Evolutionary conservation across 2,329 filamentous ascomycete species (phyloP), one percentile per base, ranked within the genome.

Genomic region (Polychaeton citri): DNA sequence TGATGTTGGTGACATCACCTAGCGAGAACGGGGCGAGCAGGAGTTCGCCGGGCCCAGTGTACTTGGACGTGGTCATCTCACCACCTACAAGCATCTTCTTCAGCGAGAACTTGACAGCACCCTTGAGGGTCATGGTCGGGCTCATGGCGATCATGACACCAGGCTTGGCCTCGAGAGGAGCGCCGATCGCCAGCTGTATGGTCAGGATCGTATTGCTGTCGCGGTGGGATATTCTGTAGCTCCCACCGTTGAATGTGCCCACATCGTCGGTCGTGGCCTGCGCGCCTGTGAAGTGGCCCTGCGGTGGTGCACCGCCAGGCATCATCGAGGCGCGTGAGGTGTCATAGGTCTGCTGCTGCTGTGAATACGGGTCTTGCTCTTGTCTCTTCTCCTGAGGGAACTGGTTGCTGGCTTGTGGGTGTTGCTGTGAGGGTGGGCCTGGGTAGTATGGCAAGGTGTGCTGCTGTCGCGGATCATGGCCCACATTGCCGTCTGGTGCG

Each of bases 91-190:
- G 65, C n/a, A 93, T 66, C 63, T 95, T 96, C 63, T 94, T 95
- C 62, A 92, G 67, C 39, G 76, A 81, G 59, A 98, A 93, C 43
- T 88, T 90, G 46, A 92, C 59, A 30, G 69, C 69, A 37, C 90
- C 90, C 59, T 81, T 82, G 32, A 96, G 73, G 0, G 81, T 87
- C 36, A 98, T 72, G 6, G 81, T 81, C 2, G 84, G 80, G 2
- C 83, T 86, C 90, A 96, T 98, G 53, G 84, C 83, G 49, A 98
- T 84, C 86, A 98, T 90, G 38, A 77, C 73, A 10, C 87, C 84
- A 13, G 90, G 86, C 54, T 84, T 90, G 2, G 76, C 84, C 16
- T 67, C 69, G 35, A 96, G 59, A 0, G 88, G 88, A 50, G 84
- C 93, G 2, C 86, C 86, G 57, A 90, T 81, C 9, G 88, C 88